Evolutionary conservation across 225 moss, liverwort and hornwort genomes (phyloP).

Genomic region (Bryum argenteum): DNA sequence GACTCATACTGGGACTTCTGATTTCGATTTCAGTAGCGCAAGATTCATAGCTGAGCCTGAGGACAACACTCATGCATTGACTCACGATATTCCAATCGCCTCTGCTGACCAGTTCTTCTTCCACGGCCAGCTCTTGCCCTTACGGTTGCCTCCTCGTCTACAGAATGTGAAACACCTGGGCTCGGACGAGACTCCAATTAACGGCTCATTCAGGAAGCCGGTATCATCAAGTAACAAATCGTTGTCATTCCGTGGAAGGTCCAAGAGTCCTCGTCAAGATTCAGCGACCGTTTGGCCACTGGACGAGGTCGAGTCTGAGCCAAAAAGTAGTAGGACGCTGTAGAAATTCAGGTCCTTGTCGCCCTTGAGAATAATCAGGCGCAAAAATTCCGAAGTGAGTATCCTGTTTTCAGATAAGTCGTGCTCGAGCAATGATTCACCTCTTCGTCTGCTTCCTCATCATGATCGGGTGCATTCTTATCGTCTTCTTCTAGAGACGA

Average conservation of each 20-base stretch:
- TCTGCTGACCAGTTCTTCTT: slow-evolving; percentile 61
- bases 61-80: slow-evolving; percentile 23
- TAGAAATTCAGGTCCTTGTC: slow-evolving; percentile 50
- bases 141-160: slow-evolving; percentile 58
- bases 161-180: slow-evolving; percentile 49
- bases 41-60: slow-evolving; percentile 33
- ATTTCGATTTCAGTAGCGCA: slow-evolving; percentile 54
- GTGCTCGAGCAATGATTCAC: slow-evolving; percentile 29
- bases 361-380: slow-evolving; percentile 52
- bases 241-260: slow-evolving; percentile 37
- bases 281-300: slow-evolving; percentile 25
- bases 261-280: slow-evolving; percentile 46
- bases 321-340: slow-evolving; percentile 22
- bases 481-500: slow-evolving; percentile 45
- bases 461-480: slow-evolving; percentile 33
- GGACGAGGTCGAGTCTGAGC: slow-evolving; percentile 14
- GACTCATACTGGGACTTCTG: no score
- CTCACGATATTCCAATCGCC: slow-evolving; percentile 33
- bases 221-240: slow-evolving; percentile 34
- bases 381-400: slow-evolving; percentile 36
- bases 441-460: slow-evolving; percentile 32
- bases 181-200: slow-evolving; percentile 17
- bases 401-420: slow-evolving; percentile 39
- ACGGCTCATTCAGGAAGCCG: slow-evolving; percentile 37
- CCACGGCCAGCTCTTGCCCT: slow-evolving; percentile 60